Percentiles rank a stretch among this genome's conserved stretches.
phyloP scores from a whole-genome alignment of 768 basidiomycete genomes.

The Auriscalpium vulgare region DNA sequence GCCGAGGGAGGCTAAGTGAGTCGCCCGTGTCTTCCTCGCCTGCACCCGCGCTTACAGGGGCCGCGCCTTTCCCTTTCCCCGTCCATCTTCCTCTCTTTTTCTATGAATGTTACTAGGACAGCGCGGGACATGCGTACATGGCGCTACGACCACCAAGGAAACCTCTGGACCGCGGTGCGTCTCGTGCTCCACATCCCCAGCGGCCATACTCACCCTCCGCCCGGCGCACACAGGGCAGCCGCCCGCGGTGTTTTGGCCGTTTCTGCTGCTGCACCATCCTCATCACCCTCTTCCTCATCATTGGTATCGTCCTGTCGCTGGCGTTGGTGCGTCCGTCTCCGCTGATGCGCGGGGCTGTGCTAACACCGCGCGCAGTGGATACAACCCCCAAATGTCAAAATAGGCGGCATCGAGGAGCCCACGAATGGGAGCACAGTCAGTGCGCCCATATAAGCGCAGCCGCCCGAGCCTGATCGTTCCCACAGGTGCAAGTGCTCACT shows the following conservation, averaged over 20 bases:
- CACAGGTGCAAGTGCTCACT: not conserved
- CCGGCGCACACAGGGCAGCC: slow-evolving; percentile 49
- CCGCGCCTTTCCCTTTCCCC: not conserved
- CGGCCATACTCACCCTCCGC: slow-evolving; percentile 22
- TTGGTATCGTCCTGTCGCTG: slow-evolving; percentile 59
- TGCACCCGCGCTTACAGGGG: not conserved
- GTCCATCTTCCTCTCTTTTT: too few species aligned
- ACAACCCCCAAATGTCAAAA: slow-evolving; percentile 57
- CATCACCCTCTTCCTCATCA: slow-evolving; percentile 52
- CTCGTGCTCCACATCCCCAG: not conserved
- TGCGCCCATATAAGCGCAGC: not conserved
- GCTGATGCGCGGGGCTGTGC: not conserved
- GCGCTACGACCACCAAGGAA: slow-evolving; percentile 12
- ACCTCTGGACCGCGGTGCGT: slow-evolving; percentile 14
- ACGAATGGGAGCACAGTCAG: not conserved
- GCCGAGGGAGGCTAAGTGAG: not conserved
- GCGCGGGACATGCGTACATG: slow-evolving; percentile 7
- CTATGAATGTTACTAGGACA: not conserved
- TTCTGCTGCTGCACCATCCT: slow-evolving; percentile 74
- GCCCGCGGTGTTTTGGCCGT: slow-evolving; percentile 52
- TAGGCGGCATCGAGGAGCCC: slow-evolving; percentile 40
- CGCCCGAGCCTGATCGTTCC: not conserved
- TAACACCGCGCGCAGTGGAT: slow-evolving; percentile 47
- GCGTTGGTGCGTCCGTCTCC: slow-evolving; percentile 44
- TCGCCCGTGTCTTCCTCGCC: not conserved